These are phyloP conservation scores for Picochlorum sp. DNA, from an alignment of 139 green algal genomes.

Conservation along the genomic window DNA sequence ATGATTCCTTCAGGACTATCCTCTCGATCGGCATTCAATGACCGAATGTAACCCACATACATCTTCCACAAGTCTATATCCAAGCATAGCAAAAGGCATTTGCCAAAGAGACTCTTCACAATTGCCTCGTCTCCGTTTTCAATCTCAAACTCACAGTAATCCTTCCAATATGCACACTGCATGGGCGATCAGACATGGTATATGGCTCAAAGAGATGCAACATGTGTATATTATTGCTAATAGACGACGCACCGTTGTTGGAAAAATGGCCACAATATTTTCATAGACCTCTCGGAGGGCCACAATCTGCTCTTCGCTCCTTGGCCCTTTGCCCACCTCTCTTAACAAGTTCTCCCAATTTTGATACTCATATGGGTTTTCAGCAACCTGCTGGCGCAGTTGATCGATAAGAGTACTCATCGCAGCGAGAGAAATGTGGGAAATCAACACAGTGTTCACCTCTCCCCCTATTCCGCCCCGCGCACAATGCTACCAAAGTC, in stretches of 20 bases:
- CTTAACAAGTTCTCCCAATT: neutral
- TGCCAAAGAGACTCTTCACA: constrained; percentile 67
- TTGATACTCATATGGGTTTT: neutral
- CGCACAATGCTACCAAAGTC: too few species aligned
- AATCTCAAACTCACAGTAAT: constrained; percentile 57
- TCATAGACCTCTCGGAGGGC: constrained; percentile 44
- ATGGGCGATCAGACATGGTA: neutral
- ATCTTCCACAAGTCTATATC: constrained; percentile 64
- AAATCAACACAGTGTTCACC: too few species aligned
- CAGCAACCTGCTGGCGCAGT: neutral
- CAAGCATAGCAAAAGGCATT: constrained; percentile 68
- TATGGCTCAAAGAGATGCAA: neutral
- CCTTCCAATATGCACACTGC: constrained; percentile 52
- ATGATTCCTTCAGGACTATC: constrained; percentile 41
- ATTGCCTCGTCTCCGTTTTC: constrained; percentile 16
- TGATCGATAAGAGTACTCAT: too few species aligned
- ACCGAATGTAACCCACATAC: constrained; percentile 78
- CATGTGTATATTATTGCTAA: too few species aligned
- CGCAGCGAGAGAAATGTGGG: too few species aligned
- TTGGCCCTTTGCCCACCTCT: constrained; percentile 1
- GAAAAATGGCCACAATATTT: constrained; percentile 50
- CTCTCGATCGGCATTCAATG: constrained; percentile 31
- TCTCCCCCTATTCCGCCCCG: too few species aligned
- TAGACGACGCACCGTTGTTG: constrained; percentile 43
- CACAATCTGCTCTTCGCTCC: constrained; percentile 15